These are phyloP conservation scores for Aspergillus quadricinctus DNA, from an alignment of 2,329 filamentous ascomycete genomes.

Conservation along the genomic window DNA sequence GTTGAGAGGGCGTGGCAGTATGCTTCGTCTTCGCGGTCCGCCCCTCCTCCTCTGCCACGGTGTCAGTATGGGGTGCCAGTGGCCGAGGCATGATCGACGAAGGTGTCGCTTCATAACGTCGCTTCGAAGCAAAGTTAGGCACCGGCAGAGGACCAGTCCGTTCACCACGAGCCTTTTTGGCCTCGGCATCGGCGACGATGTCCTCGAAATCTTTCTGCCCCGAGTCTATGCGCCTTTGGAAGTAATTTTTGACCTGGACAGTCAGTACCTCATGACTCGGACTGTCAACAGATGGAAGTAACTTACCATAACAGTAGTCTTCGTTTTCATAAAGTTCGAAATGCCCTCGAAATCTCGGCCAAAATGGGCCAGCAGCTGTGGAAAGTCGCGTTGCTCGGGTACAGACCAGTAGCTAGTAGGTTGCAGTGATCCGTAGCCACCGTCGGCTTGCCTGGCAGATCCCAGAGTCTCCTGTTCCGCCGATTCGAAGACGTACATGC, in stretches of 20 bases:
- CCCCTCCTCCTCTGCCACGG: slow-evolving; percentile 30
- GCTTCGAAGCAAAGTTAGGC: slow-evolving; percentile 42
- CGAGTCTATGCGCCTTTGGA: slow-evolving; percentile 40
- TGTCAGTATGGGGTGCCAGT: slow-evolving; percentile 41
- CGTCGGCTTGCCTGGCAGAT: slow-evolving; percentile 22
- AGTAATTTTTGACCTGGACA: slow-evolving; percentile 48
- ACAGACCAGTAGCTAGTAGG: slow-evolving; percentile 52
- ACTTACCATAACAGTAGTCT: slow-evolving; percentile 49
- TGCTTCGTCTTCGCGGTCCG: slow-evolving; percentile 30
- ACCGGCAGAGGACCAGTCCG: slow-evolving; percentile 41
- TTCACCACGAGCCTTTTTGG: slow-evolving; percentile 43
- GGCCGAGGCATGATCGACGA: slow-evolving; percentile 39
- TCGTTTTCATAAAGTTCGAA: slow-evolving; percentile 48
- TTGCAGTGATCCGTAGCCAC: slow-evolving; percentile 36
- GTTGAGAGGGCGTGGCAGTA: slow-evolving; percentile 27
- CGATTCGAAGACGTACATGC: slow-evolving; percentile 34
- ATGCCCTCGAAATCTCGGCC: slow-evolving; percentile 48
- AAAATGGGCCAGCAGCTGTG: slow-evolving; percentile 43
- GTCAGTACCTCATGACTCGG: slow-evolving; percentile 1
- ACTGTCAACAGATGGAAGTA: too few relatives aligned
- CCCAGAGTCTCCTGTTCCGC: slow-evolving; percentile 25
- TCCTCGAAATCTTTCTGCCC: slow-evolving; percentile 44
- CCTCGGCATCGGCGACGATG: slow-evolving; percentile 39
- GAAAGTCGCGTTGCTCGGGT: slow-evolving; percentile 46
- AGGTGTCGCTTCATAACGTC: slow-evolving; percentile 45